Base-by-base conservation (phyloP, 2,329 filamentous ascomycete species). In the Penicillium janthinellum region DNA sequence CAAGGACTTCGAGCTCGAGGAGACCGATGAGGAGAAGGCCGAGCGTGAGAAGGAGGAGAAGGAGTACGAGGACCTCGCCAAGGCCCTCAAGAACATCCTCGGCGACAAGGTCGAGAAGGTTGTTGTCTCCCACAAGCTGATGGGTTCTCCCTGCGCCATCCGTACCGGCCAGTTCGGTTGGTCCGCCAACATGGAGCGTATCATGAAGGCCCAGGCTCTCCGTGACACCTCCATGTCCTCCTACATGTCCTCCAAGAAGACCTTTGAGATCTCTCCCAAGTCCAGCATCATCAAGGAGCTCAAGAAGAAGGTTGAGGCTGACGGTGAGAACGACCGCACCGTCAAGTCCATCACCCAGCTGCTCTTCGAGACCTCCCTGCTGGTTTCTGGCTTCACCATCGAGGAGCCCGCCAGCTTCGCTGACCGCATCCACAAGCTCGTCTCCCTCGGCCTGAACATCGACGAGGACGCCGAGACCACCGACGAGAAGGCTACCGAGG, bases 231-330 rank as follows among this genome's bases (percentile, higher is more conserved):
- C 93, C 75, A 99, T 99, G 95, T 92, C 88, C 83, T 96, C 92
- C 73, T 99, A 99, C 91, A 99, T 99, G 95, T 96, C 92, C 69
- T 98, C 94, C 79, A 99, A 99, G 93, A 99, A 99, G 92, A 99
- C 95, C 35, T 98, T 99, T 72, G 95, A 99, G 86, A 98, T 99
- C 82, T 98, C 95, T n/a, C 95, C 95, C 80, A 94, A 95, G 87
- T 96, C 92, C 73, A 78, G 92, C 68, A 99, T 99, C 82, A 88
- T 99, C 85, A 90, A 96, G 88, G 95, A 98, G 87, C 90, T 99
- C 76, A 97, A 96, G 91, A 92, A 90, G 84, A 99, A 99, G 92
- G 92, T 98, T 64, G 95, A 98, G 87, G 78, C 89, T 61, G 95
- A 99, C 75, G 95, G 95, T 67, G 94, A 97, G 90, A 94, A 93